Evolutionary conservation across 495 filamentous ascomycete genomes (phyloP).

Genomic region (Rhizodiscina lignyota): DNA sequence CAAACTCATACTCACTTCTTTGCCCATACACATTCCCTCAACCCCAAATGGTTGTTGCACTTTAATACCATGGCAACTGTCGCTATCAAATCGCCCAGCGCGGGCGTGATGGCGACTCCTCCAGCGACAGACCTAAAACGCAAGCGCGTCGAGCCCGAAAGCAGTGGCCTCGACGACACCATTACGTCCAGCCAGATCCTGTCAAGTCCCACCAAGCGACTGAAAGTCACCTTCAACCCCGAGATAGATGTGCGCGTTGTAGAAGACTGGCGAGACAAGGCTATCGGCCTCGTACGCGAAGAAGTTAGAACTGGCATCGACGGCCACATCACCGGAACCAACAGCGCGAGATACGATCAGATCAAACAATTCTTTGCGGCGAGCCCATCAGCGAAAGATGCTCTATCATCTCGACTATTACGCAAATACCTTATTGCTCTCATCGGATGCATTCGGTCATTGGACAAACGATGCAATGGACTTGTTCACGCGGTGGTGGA

Average conservation of each 20-base stretch:
- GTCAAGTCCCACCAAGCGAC: too few species aligned
- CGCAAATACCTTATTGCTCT: constrained; percentile 63
- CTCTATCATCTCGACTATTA: constrained; percentile 37
- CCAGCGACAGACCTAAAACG: too few species aligned
- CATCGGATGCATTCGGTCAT: constrained; percentile 48
- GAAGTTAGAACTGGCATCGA: constrained; percentile 63
- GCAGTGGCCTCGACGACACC: too few species aligned
- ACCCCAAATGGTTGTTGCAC: too few species aligned
- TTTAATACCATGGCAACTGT: too few species aligned
- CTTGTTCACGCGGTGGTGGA: constrained; percentile 57
- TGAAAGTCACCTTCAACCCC: constrained; percentile 1
- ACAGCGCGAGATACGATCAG: constrained; percentile 53
- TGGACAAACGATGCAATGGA: constrained; percentile 56
- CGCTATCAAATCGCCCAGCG: too few species aligned
- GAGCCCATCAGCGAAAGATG: constrained; percentile 26
- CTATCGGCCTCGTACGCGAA: constrained; percentile 41
- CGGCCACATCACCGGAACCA: constrained; percentile 52
- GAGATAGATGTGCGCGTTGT: constrained; percentile 20
- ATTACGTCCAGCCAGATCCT: too few species aligned
- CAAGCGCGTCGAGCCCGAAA: too few species aligned
- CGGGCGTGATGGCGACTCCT: too few species aligned
- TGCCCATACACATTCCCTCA: too few species aligned
- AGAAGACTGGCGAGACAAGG: constrained; percentile 36
- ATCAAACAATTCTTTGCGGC: constrained; percentile 52
- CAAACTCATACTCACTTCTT: too few species aligned